Conservation (phyloP, 2,329 filamentous ascomycete genomes). For the Reticulascus tulasneorum region DNA sequence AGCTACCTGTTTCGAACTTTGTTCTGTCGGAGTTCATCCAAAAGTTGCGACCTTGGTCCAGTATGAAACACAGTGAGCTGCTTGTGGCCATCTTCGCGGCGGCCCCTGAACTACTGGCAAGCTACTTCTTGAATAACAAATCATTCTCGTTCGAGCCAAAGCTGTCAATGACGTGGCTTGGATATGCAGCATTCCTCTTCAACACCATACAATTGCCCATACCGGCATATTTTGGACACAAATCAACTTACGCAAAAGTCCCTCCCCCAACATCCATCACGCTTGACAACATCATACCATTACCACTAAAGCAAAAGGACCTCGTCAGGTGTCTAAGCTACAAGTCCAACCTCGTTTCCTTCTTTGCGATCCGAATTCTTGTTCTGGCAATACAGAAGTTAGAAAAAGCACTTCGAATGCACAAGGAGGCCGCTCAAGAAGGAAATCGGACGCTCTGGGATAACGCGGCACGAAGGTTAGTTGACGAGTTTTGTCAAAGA, state of each 20-base stretch:
- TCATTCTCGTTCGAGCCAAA: slow-evolving; percentile 88
- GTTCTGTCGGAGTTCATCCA: slow-evolving; percentile 75
- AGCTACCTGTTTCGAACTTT: slow-evolving; percentile 73
- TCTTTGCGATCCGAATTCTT: slow-evolving; percentile 80
- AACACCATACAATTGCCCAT: slow-evolving; percentile 72
- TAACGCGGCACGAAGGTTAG: slow-evolving; percentile 63
- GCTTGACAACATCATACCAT: slow-evolving; percentile 82
- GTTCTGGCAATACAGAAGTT: slow-evolving; percentile 78
- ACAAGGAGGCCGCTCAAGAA: slow-evolving; percentile 41
- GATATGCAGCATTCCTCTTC: slow-evolving; percentile 85
- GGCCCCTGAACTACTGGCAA: slow-evolving; percentile 80
- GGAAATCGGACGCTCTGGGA: slow-evolving; percentile 54
- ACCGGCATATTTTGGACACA: slow-evolving; percentile 67
- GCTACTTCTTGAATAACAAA: slow-evolving; percentile 79
- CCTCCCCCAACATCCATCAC: slow-evolving; percentile 77
- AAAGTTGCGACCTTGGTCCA: slow-evolving; percentile 78
- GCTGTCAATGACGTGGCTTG: slow-evolving; percentile 89
- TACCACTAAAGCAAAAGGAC: slow-evolving; percentile 74
- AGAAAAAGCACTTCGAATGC: slow-evolving; percentile 56
- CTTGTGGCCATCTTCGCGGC: slow-evolving; percentile 73
- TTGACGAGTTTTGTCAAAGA: slow-evolving; percentile 71
- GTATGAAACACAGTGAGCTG: slow-evolving; percentile 75
- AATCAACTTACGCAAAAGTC: slow-evolving; percentile 54
- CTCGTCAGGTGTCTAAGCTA: slow-evolving; percentile 75
- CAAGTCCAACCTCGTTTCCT: slow-evolving; percentile 72